Evolutionary conservation across 176 grass and related monocot species (phyloP), one percentile per base, ranked within the genome.

Genomic region (Rhynchospora tenuis): DNA sequence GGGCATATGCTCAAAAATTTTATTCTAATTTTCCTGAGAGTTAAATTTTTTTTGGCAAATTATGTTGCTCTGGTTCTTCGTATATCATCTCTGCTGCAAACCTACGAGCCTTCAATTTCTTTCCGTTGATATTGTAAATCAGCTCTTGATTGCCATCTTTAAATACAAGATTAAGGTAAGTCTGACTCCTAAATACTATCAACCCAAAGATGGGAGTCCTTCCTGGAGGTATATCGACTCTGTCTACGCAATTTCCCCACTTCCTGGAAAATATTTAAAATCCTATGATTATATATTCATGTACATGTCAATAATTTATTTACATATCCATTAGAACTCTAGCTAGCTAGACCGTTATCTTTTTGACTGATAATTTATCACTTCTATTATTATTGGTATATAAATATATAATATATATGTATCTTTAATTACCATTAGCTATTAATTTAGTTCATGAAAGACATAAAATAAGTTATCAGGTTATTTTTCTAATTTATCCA

Each of bases 191-290:
- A 84, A 94, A 82, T 72, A 85, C 83, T 15, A 92, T 80, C 78
- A 79, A 80, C 7, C 93, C 93, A 57, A 92, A 90, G 54, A 84
- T 79, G 17, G 93, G 90, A 60, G 51, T 16, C 56, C 83, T 27
- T 14, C 88, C 86, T 1, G 69, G 7, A 56, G 69, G 6, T 64
- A 84, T 78, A 55, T n/a, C 68, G 78, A 96, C 90, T 67, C 33
- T 81, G 15, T 92, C 80, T 73, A 96, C 73, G 43, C 91, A 96
- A 7, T 85, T 58, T 6, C 93, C 93, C 90, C 93, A 92, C 14
- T 73, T 87, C 86, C 93, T 95, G n/a, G 69, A 26, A 56, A 16
- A 56, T 9, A n/a, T n/a, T n/a, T n/a, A n/a, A 22, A 31, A 16
- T n/a, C 26, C 12, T 0, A 60, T 28, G 14, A 4, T 16, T 79